phyloP scores from a whole-genome alignment of 139 green algal genomes.

The Coelastrella sp. region DNA sequence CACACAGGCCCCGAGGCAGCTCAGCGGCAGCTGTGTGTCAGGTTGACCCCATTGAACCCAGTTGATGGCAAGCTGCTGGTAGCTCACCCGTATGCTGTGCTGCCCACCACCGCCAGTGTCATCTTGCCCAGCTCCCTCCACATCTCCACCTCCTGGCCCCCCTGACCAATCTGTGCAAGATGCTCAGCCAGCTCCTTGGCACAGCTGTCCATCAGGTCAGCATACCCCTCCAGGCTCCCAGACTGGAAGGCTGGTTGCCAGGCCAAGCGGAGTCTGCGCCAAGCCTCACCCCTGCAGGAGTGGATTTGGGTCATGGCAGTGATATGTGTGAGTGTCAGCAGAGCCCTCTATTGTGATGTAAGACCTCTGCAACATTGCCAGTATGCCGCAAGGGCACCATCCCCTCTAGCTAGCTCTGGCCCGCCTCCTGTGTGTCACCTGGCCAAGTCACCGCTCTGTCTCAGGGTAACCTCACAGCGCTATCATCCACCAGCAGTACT shows the following conservation, averaged over 20 bases:
- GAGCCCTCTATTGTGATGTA: background rate
- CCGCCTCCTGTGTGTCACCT: no score
- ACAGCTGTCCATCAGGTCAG: constrained; percentile 56
- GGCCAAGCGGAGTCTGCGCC: constrained; percentile 52
- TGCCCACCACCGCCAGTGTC: constrained; percentile 70
- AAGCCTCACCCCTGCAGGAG: constrained; percentile 48
- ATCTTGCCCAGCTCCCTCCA: constrained; percentile 58
- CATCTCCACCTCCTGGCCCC: constrained; percentile 54
- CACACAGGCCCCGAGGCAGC: background rate
- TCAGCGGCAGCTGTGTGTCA: background rate
- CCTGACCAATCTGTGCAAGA: background rate
- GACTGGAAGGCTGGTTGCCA: constrained; percentile 67
- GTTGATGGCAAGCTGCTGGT: background rate
- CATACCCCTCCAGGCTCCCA: constrained; percentile 53
- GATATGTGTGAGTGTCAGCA: no score
- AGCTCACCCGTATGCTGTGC: constrained; percentile 69
- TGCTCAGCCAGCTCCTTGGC: constrained; percentile 47
- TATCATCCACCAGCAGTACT: background rate
- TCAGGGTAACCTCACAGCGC: background rate
- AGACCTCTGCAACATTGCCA: background rate
- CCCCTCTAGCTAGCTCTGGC: no score
- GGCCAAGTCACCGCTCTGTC: background rate
- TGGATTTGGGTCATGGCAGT: background rate
- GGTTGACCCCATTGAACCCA: background rate
- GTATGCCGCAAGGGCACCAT: no score